Conservation (phyloP, 345 rosid species). For the Lepidium sativum region DNA sequence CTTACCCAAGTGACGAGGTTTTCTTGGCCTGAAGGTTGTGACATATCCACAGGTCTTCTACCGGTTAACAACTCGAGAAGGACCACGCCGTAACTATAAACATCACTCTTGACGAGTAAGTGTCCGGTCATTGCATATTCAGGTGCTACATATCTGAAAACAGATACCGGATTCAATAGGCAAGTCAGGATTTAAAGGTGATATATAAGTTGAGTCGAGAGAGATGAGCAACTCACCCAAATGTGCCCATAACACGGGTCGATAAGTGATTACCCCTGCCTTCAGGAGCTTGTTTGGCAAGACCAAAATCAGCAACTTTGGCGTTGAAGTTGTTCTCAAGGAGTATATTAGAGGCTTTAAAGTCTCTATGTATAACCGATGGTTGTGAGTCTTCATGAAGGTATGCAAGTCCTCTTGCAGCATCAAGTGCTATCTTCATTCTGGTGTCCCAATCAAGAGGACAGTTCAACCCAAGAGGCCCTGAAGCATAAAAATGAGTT, state of each 20-base stretch:
- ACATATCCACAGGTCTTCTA: conserved; percentile 95
- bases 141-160: conserved; percentile 89
- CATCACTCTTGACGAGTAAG: conserved; percentile 93
- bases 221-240: conserved; percentile 59
- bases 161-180: not conserved
- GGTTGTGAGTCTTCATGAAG: conserved; percentile 99
- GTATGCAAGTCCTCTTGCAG: conserved; percentile 96
- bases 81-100: conserved; percentile 97
- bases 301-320: conserved; percentile 97
- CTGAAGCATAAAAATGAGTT: conserved; percentile 35
- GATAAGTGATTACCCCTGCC: conserved; percentile 91
- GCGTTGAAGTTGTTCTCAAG: conserved; percentile 92
- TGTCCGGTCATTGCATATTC: conserved; percentile 99
- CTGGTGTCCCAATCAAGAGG: conserved; percentile 96
- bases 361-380: conserved; percentile 95
- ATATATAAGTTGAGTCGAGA: not conserved
- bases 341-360: conserved; percentile 95
- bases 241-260: conserved; percentile 99
- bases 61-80: conserved; percentile 93
- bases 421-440: conserved; percentile 99
- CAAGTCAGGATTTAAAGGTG: not conserved
- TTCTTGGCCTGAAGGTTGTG: conserved; percentile 97
- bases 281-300: conserved; percentile 99
- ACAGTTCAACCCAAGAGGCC: conserved; percentile 83
- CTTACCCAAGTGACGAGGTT: conserved; percentile 98